Base-by-base conservation (phyloP, 768 basidiomycete species). In the Serendipita sp. region DNA sequence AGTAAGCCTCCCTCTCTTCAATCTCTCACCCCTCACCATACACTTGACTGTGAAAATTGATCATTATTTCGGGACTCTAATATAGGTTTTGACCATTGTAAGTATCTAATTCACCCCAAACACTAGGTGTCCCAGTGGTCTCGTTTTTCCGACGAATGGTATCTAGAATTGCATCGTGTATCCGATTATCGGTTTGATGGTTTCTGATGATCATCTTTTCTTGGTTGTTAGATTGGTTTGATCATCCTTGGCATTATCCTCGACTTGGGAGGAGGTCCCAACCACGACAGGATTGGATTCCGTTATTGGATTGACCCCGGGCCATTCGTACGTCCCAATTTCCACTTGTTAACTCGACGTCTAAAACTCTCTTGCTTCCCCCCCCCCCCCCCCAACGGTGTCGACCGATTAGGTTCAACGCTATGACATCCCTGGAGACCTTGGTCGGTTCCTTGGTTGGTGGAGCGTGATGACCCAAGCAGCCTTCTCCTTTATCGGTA, bases 401-500 rank as follows among this genome's bases (percentile, higher is more conserved):
- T 23, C 23, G 23, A 23, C 23, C 6, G 13, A 2, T 5, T 40
- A 40, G 37, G 37, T 60, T n/a, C 55, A 60, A 34, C 34, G 34
- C 27, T 36, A 60, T n/a, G 55, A n/a, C 16, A 60, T 60, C 63
- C 36, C 33, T 1, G 94, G 94, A 2, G 66, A 80, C 2, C 81
- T 80, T 68, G 93, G 92, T 6, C 82, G 77, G 29, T 96, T 97
- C 80, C 78, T 85, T 18, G 86, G 81, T 27, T 84, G 78, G 75
- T 84, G 80, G 79, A 73, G 81, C 0, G 85, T 86, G 64, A 66
- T 66, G 63, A 83, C 85, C 4, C 87, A 93, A 68, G 94, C 94
- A 2, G 91, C 90, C 13, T 96, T 94, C 78, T 91, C 90, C 10
- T 94, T 80, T 73, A 91, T 93, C 66, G 94, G 93, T 15, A 93